Conservation (phyloP, 176 grass and related monocot genomes). For the Metroxylon sagu region DNA sequence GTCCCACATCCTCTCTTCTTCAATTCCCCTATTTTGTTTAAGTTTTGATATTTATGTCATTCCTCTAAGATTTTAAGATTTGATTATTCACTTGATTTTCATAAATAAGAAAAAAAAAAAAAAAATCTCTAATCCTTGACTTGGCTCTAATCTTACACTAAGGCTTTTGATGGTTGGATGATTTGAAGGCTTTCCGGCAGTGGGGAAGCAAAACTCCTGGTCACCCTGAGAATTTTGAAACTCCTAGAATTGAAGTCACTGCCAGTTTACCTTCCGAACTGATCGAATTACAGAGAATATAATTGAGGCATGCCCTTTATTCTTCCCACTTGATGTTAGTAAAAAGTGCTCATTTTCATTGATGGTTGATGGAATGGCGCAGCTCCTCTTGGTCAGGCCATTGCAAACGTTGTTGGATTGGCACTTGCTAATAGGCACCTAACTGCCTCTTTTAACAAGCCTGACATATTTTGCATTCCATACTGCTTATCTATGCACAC, state of each 20-base stretch:
- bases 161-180: constrained; percentile 19
- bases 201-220: constrained; percentile 97
- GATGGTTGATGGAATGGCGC: constrained; percentile 5
- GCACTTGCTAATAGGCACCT: constrained; percentile 90
- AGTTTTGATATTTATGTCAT: too few relatives aligned
- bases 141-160: neutral
- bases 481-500: neutral
- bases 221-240: constrained; percentile 96
- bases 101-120: too few relatives aligned
- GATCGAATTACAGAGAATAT: neutral
- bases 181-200: constrained; percentile 90
- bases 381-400: constrained; percentile 96
- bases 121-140: too few relatives aligned
- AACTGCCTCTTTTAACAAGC: constrained; percentile 94
- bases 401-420: constrained; percentile 90
- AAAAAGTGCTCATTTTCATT: too few relatives aligned
- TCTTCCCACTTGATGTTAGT: constrained; percentile 1
- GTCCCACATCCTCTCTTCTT: too few relatives aligned
- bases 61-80: too few relatives aligned
- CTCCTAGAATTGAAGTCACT: constrained; percentile 89
- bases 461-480: constrained; percentile 25
- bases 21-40: too few relatives aligned
- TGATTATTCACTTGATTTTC: too few relatives aligned
- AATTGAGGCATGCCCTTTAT: neutral
- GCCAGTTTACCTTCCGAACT: constrained; percentile 43